Evolutionary conservation across 768 basidiomycete genomes (phyloP).

Genomic region (Plicaturopsis crispa): DNA sequence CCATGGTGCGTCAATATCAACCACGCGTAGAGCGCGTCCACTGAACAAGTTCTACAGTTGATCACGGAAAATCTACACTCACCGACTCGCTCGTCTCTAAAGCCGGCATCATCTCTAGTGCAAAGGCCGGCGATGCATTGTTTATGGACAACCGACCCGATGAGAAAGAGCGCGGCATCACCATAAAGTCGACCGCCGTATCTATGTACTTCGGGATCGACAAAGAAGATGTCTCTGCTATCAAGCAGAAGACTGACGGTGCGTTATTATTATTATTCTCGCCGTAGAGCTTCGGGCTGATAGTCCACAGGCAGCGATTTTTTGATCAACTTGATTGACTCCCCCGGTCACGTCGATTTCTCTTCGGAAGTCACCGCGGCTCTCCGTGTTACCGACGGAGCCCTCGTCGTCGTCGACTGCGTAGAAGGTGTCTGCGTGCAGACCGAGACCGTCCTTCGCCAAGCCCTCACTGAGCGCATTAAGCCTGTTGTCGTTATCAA

Average conservation of each 20-base stretch:
- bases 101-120: not conserved
- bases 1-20: slow-evolving; percentile 26
- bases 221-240: slow-evolving; percentile 48
- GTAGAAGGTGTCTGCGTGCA: slow-evolving; percentile 69
- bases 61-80: slow-evolving; percentile 69
- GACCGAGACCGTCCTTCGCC: slow-evolving; percentile 66
- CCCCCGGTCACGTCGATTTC: slow-evolving; percentile 70
- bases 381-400: slow-evolving; percentile 68
- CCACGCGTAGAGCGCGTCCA: not conserved
- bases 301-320: slow-evolving; percentile 41
- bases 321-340: slow-evolving; percentile 71
- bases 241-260: slow-evolving; percentile 62
- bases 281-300: not conserved
- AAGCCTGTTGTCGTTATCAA: slow-evolving; percentile 68
- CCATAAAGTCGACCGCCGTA: slow-evolving; percentile 69
- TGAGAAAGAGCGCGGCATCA: slow-evolving; percentile 69
- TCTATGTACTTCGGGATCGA: slow-evolving; percentile 65
- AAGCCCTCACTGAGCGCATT: slow-evolving; percentile 63
- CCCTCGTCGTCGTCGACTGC: slow-evolving; percentile 67
- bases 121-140: slow-evolving; percentile 57
- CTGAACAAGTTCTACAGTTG: slow-evolving; percentile 30
- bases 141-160: slow-evolving; percentile 62
- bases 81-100: slow-evolving; percentile 58
- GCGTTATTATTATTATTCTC: slow-evolving; percentile 9
- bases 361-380: slow-evolving; percentile 69